Evolutionary conservation across 1,284 basidiomycete species (phyloP).

Genomic region (Cutaneotrichosporon sp.): DNA sequence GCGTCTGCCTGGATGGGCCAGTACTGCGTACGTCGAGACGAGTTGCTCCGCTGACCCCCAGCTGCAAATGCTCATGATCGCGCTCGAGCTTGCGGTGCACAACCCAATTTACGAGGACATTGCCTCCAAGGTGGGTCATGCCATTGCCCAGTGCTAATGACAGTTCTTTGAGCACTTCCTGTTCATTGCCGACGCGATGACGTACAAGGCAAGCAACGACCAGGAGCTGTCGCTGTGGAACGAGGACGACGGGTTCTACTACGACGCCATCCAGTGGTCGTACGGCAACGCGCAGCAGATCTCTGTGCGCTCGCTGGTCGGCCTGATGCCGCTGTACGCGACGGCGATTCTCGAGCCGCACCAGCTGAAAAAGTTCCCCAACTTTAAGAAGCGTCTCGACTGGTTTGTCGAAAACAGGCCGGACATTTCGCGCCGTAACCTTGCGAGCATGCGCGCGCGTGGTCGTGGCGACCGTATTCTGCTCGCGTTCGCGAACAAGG

Average conservation of each 20-base stretch:
- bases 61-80: slow-evolving; percentile 76
- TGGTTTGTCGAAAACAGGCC: slow-evolving; percentile 95
- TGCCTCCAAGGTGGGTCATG: slow-evolving; percentile 65
- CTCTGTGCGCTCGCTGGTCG: slow-evolving; percentile 86
- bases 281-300: slow-evolving; percentile 76
- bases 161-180: slow-evolving; percentile 73
- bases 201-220: slow-evolving; percentile 68
- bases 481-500: slow-evolving; percentile 85
- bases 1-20: slow-evolving; percentile 99
- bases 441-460: slow-evolving; percentile 82
- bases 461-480: slow-evolving; percentile 83
- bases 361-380: slow-evolving; percentile 82
- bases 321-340: slow-evolving; percentile 90
- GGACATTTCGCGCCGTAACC: slow-evolving; percentile 79
- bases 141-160: neutral
- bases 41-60: neutral
- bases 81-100: slow-evolving; percentile 94
- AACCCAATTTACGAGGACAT: slow-evolving; percentile 98
- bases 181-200: slow-evolving; percentile 97
- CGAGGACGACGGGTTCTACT: slow-evolving; percentile 95
- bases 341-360: slow-evolving; percentile 88
- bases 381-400: slow-evolving; percentile 94
- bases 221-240: slow-evolving; percentile 84
- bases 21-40: slow-evolving; percentile 60
- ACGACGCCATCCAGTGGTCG: slow-evolving; percentile 92